These are phyloP conservation scores for Ophiostoma sp. DNA, from an alignment of 2,329 filamentous ascomycete species.

Conservation along the genomic window DNA sequence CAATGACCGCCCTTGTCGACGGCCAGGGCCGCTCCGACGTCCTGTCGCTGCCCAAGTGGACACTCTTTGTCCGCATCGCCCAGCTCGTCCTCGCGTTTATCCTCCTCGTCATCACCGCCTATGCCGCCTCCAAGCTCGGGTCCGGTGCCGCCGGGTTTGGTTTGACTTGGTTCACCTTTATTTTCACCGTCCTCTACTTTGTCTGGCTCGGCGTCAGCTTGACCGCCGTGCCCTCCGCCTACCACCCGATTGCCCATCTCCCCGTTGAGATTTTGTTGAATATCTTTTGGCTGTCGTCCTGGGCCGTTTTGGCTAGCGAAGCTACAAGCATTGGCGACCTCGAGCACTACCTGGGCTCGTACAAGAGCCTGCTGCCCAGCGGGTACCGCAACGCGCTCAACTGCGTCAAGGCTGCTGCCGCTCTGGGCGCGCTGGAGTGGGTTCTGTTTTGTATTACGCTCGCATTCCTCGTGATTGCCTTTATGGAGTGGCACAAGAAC, in stretches of 20 bases:
- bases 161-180: conserved; percentile 31
- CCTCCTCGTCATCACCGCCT: conserved; percentile 28
- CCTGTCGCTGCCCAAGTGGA: conserved; percentile 30
- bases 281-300: conserved; percentile 32
- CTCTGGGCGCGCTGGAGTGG: conserved; percentile 31
- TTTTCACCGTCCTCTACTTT: conserved; percentile 30
- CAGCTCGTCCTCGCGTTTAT: conserved; percentile 29
- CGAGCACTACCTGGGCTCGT: conserved; percentile 14
- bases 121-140: conserved; percentile 26
- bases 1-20: conserved; percentile 24
- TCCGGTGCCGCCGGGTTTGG: conserved; percentile 23
- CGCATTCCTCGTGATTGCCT: conserved; percentile 18
- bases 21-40: conserved; percentile 29
- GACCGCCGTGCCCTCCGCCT: conserved; percentile 20
- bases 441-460: conserved; percentile 30
- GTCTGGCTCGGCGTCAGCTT: conserved; percentile 29
- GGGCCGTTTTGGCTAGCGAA: conserved; percentile 32
- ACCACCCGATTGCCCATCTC: conserved; percentile 30
- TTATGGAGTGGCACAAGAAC: conserved; percentile 11
- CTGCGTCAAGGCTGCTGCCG: conserved; percentile 32
- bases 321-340: conserved; percentile 19
- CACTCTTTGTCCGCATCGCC: conserved; percentile 27
- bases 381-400: conserved; percentile 24
- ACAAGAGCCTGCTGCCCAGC: background rate
- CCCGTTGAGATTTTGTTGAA: conserved; percentile 28